Conservation (phyloP, 2,329 filamentous ascomycete genomes). For the Cryphonectria radicalis region DNA sequence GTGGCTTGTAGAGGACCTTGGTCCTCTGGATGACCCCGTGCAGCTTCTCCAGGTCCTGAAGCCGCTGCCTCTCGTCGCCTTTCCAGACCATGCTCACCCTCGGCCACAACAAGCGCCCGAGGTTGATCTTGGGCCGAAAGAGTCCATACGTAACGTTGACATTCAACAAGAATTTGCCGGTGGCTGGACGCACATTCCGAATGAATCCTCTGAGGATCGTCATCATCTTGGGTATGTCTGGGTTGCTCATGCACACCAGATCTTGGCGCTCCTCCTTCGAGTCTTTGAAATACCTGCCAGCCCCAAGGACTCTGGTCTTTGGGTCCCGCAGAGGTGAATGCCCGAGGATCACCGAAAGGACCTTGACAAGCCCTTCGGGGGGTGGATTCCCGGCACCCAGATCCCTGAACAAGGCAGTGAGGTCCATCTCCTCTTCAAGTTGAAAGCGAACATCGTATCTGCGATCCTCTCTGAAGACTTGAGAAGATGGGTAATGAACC, state of each 20-base stretch:
- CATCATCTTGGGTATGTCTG: slow-evolving; percentile 10
- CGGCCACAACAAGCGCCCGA: slow-evolving; percentile 32
- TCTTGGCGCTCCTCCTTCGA: neutral
- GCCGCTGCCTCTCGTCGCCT: slow-evolving; percentile 3
- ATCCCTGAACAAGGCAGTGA: neutral
- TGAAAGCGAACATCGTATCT: neutral
- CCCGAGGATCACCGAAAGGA: slow-evolving; percentile 42
- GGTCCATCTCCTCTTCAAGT: neutral
- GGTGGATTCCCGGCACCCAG: neutral
- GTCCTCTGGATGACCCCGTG: slow-evolving; percentile 46
- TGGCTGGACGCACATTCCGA: slow-evolving; percentile 57
- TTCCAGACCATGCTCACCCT: slow-evolving; percentile 38
- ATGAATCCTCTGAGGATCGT: slow-evolving; percentile 57
- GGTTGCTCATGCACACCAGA: neutral
- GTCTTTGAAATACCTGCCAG: slow-evolving; percentile 2
- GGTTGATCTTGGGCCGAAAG: slow-evolving; percentile 48
- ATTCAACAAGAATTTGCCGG: slow-evolving; percentile 59
- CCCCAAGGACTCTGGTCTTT: neutral
- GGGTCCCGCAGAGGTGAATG: slow-evolving; percentile 16
- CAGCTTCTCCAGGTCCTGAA: slow-evolving; percentile 36
- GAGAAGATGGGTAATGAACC: neutral
- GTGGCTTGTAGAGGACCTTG: slow-evolving; percentile 41
- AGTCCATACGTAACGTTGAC: slow-evolving; percentile 59
- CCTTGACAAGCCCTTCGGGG: slow-evolving; percentile 50
- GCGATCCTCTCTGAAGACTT: neutral